These are phyloP conservation scores for Aspergillus panamensis DNA, from an alignment of 495 filamentous ascomycete genomes.

Conservation along the genomic window DNA sequence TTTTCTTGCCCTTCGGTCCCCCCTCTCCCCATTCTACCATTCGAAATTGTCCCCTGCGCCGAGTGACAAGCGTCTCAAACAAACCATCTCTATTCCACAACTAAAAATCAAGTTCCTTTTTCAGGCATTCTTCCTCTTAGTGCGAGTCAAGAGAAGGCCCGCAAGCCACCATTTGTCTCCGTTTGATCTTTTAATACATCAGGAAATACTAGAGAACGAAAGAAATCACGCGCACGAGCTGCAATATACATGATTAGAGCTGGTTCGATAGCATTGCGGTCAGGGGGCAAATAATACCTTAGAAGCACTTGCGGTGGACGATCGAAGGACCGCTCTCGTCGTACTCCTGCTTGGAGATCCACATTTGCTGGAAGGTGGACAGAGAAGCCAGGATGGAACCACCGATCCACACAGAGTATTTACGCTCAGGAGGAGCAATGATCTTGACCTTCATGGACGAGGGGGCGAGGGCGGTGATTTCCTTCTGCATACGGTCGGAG, in stretches of 20 bases:
- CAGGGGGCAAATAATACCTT: constrained; percentile 45
- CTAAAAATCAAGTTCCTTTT: constrained; percentile 49
- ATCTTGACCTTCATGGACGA: constrained; percentile 89
- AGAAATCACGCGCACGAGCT: constrained; percentile 32
- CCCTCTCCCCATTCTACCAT: constrained; percentile 18
- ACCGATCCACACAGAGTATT: constrained; percentile 99
- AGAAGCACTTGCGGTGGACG: constrained; percentile 99
- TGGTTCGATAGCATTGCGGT: background rate
- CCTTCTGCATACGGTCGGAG: constrained; percentile 99
- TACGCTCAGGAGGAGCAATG: constrained; percentile 72
- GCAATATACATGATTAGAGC: background rate
- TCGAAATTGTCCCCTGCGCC: constrained; percentile 13
- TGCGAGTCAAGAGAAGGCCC: constrained; percentile 46
- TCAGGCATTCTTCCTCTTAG: constrained; percentile 47
- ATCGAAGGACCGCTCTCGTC: constrained; percentile 99
- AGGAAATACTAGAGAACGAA: constrained; percentile 46
- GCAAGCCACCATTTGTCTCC: constrained; percentile 42
- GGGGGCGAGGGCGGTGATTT: constrained; percentile 98
- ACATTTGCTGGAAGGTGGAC: constrained; percentile 99
- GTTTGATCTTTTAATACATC: constrained; percentile 50
- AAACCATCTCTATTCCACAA: constrained; percentile 46
- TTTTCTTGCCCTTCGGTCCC: constrained; percentile 10
- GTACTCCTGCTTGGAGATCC: constrained; percentile 99
- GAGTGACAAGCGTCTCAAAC: constrained; percentile 27
- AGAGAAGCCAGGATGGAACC: constrained; percentile 99